Evolutionary conservation across 2,329 filamentous ascomycete species (phyloP).

Genomic region (Alternaria incomplexa): DNA sequence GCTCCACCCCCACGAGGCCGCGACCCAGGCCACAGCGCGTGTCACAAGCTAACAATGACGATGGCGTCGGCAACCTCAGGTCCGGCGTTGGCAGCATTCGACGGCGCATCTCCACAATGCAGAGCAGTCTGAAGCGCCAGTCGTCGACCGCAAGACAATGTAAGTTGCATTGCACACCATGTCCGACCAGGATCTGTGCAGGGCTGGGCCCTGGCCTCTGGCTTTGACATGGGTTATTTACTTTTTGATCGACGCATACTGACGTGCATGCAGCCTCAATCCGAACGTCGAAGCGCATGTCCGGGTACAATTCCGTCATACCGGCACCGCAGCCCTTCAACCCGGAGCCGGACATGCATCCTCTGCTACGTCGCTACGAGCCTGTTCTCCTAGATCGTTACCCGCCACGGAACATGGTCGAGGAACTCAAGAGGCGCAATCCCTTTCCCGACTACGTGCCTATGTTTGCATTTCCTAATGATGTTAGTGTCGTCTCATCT

Average conservation of each 20-base stretch:
- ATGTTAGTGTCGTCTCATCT: slow-evolving; percentile 94
- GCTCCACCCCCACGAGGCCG: slow-evolving; percentile 65
- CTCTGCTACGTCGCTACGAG: slow-evolving; percentile 90
- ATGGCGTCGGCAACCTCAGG: slow-evolving; percentile 61
- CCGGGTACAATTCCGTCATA: slow-evolving; percentile 98
- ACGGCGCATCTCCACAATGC: slow-evolving; percentile 92
- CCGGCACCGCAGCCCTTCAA: slow-evolving; percentile 90
- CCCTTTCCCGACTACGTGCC: slow-evolving; percentile 96
- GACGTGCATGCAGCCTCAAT: slow-evolving; percentile 60
- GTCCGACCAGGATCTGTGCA: neutral
- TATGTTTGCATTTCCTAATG: slow-evolving; percentile 99
- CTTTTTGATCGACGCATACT: slow-evolving; percentile 32
- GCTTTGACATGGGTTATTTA: slow-evolving; percentile 21
- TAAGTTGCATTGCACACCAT: slow-evolving; percentile 54
- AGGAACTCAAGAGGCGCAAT: slow-evolving; percentile 80
- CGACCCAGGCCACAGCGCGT: slow-evolving; percentile 84
- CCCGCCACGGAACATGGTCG: slow-evolving; percentile 79
- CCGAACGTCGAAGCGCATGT: slow-evolving; percentile 85
- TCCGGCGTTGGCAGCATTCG: slow-evolving; percentile 82
- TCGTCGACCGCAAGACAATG: slow-evolving; percentile 76
- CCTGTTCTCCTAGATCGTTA: slow-evolving; percentile 96
- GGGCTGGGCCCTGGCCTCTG: neutral
- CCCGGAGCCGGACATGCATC: slow-evolving; percentile 91
- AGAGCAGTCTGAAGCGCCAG: slow-evolving; percentile 86
- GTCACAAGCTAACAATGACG: slow-evolving; percentile 54